phyloP scores from a whole-genome alignment of 2,329 filamentous ascomycete genomes.

The Zasmidium cellare region DNA sequence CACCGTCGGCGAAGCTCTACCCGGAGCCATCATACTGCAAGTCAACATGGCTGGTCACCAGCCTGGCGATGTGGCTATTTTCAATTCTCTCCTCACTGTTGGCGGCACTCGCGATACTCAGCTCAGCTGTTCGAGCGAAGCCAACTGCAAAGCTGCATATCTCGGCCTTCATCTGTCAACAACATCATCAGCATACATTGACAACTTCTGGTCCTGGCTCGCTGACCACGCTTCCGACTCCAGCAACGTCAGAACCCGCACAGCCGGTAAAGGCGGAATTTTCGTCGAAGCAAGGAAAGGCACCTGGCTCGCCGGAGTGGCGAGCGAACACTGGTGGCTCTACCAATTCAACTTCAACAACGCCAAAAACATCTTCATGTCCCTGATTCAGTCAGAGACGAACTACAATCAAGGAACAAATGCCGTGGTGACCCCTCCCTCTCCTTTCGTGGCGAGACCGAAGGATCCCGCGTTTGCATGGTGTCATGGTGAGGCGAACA shows the following conservation, averaged over 20 bases:
- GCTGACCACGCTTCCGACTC: slow-evolving; percentile 53
- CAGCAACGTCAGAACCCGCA: slow-evolving; percentile 28
- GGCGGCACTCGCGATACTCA: slow-evolving; percentile 34
- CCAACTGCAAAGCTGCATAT: slow-evolving; percentile 26
- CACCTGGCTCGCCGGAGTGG: slow-evolving; percentile 53
- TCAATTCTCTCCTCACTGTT: slow-evolving; percentile 34
- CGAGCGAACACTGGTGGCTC: slow-evolving; percentile 38
- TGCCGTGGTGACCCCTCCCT: slow-evolving; percentile 31
- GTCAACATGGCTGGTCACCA: slow-evolving; percentile 50
- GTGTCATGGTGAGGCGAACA: slow-evolving; percentile 10
- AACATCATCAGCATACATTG: slow-evolving; percentile 50
- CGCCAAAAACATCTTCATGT: slow-evolving; percentile 51
- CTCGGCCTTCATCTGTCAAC: slow-evolving; percentile 48
- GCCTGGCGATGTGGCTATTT: slow-evolving; percentile 50
- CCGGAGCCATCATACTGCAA: slow-evolving; percentile 47
- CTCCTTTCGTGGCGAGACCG: slow-evolving; percentile 33
- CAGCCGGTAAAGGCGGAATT: slow-evolving; percentile 37
- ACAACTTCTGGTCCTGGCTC: slow-evolving; percentile 54
- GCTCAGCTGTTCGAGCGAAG: slow-evolving; percentile 39
- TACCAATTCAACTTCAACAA: slow-evolving; percentile 51
- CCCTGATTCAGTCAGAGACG: slow-evolving; percentile 53
- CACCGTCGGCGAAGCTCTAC: slow-evolving; percentile 48
- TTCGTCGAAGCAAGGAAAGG: slow-evolving; percentile 44
- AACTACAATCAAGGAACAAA: slow-evolving; percentile 40
- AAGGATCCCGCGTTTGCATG: slow-evolving; percentile 29